Evolutionary conservation across 352 stramenopile species (phyloP), one percentile per base, ranked within the genome.

Genomic region (Pythium plurisporium): DNA sequence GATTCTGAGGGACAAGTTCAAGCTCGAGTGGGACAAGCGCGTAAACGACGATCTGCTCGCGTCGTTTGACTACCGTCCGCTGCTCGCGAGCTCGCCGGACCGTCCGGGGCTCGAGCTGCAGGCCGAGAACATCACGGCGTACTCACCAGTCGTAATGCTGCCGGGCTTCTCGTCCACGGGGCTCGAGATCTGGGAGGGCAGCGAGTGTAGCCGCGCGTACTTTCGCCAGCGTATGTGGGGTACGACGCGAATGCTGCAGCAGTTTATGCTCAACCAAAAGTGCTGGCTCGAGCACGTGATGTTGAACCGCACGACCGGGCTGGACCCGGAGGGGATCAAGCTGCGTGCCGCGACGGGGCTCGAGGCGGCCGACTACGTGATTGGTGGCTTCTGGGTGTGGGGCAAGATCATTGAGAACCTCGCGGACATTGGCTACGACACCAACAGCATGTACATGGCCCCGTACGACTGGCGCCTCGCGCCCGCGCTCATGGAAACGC

Each of bases 351-450:
- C 94, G 12, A 80, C 82, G 43, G 93, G 93, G 2, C 85, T 98
- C 25, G 87, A 96, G 62, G 91, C 90, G 1, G 94, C 94, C 9
- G 95, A 98, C 62, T 98, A 96, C 57, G 81, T 98, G 44, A 95
- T 98, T 50, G 86, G 81, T 8, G 91, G 82, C 26, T 98, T 96
- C 75, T 98, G 91, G 93, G 92, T 98, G 31, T 98, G 91, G 91
- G 78, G 76, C 20, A 97, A 97, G 55, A 69, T 96, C 48, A 86
- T 96, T 57, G 80, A 95, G 67, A 95, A 94, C 60, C 60, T 96
- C 44, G 87, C 87, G 8, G 85, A 93, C 62, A 92, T 98, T 54
- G 93, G 92, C 42, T 98, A 98, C 60, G 94, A 97, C 77, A 86
- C 74, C 61, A 94, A 86, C 52, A 91, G 70, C 43, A 89, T 98